Conservation (phyloP, 208 protist species). For the Leishmania arabica region DNA sequence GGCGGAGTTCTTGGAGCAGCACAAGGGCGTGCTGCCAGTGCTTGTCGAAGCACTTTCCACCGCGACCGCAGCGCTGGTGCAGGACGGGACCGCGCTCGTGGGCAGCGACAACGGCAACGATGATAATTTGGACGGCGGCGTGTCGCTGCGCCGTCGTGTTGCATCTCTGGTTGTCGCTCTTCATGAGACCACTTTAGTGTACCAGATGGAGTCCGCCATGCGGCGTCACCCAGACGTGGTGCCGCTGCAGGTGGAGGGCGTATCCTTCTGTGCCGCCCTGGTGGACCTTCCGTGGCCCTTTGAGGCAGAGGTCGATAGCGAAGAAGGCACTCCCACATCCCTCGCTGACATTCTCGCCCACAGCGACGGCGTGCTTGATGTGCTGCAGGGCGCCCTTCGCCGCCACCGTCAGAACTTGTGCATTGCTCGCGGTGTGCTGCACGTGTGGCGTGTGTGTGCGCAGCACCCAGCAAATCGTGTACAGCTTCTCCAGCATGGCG, state of each 20-base stretch:
- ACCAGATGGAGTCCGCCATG: conserved; percentile 40
- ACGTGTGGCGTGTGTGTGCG: conserved; percentile 50
- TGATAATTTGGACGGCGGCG: not conserved
- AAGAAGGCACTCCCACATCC: conserved; percentile 10
- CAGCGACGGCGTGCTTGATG: conserved; percentile 51
- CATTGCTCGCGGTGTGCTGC: conserved; percentile 39
- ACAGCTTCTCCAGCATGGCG: conserved; percentile 43
- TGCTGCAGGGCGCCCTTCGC: conserved; percentile 32
- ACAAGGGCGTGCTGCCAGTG: conserved; percentile 19
- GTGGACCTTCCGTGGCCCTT: conserved; percentile 33
- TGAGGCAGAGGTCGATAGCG: conserved; percentile 3
- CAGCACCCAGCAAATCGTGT: conserved; percentile 35
- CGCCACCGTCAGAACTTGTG: conserved; percentile 33
- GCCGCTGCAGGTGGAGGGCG: conserved; percentile 37
- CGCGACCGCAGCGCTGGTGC: conserved; percentile 21
- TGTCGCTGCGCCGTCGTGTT: not conserved
- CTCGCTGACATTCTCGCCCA: conserved; percentile 50
- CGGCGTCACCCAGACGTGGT: conserved; percentile 32
- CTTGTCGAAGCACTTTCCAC: conserved; percentile 14
- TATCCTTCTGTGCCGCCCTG: conserved; percentile 46
- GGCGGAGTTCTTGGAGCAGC: conserved; percentile 25
- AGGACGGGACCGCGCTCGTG: conserved; percentile 8
- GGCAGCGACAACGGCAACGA: not conserved
- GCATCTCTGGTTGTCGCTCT: conserved; percentile 30
- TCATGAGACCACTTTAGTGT: conserved; percentile 33